A percentile compares a stretch with the other conserved stretches of the same genome.
These are phyloP conservation scores for Spinacia oleracea DNA, from an alignment of 179 eudicot genomes.

Conservation along the genomic window DNA sequence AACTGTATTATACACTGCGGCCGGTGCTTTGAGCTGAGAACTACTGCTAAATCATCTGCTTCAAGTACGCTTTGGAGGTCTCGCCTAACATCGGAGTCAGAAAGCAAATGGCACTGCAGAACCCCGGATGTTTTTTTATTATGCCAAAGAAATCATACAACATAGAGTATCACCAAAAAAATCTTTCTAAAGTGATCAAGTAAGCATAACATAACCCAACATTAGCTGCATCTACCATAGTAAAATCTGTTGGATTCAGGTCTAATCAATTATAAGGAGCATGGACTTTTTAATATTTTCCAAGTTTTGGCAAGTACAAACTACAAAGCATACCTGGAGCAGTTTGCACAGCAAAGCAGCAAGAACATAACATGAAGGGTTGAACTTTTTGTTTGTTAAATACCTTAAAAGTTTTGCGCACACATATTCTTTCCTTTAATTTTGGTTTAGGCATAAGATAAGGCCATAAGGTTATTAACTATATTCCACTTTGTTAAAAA, in stretches of 20 bases:
- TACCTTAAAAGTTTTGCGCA: too few species aligned
- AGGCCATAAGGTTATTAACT: too few species aligned
- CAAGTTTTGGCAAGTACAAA: too few species aligned
- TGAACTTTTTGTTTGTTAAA: too few species aligned
- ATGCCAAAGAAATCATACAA: conserved; percentile 1
- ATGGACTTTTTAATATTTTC: too few species aligned
- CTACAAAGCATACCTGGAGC: too few species aligned
- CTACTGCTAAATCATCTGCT: conserved; percentile 72
- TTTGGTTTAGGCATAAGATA: too few species aligned
- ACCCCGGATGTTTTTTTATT: conserved; percentile 5
- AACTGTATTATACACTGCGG: conserved; percentile 89
- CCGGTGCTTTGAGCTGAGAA: conserved; percentile 69
- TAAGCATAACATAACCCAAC: not conserved
- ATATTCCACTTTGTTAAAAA: too few species aligned
- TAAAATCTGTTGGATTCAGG: not conserved
- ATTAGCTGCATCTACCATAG: not conserved
- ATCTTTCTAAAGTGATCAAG: not conserved
- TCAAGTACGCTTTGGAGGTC: conserved; percentile 76
- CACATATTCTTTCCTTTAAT: too few species aligned
- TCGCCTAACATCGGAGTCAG: conserved; percentile 64
- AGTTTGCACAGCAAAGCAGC: too few species aligned
- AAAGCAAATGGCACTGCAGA: conserved; percentile 85
- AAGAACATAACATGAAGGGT: too few species aligned
- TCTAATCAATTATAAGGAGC: too few species aligned
- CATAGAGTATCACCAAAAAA: not conserved